These are phyloP conservation scores for Cladosporium sp. DNA, from an alignment of 2,329 filamentous ascomycete species.

Conservation along the genomic window DNA sequence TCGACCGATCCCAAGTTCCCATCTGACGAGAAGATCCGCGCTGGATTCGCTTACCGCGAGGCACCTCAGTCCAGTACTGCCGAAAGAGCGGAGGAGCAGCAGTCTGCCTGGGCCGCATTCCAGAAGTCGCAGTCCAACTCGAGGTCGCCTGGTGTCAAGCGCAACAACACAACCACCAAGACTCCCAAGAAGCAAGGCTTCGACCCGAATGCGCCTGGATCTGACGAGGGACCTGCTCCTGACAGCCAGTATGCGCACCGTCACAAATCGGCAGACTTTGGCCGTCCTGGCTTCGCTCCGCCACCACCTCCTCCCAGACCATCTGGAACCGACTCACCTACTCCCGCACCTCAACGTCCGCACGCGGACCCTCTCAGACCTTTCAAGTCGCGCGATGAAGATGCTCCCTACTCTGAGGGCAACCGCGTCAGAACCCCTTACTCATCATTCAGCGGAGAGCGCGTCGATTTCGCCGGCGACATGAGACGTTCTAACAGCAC, in stretches of 20 bases:
- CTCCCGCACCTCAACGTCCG: constrained; percentile 33
- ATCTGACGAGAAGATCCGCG: constrained; percentile 34
- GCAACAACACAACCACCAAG: constrained; percentile 32
- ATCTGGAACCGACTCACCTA: constrained; percentile 25
- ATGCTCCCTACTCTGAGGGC: constrained; percentile 42
- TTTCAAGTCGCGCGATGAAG: constrained; percentile 32
- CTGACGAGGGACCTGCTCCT: constrained; percentile 54
- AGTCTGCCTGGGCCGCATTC: constrained; percentile 34
- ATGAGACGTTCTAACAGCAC: constrained; percentile 51
- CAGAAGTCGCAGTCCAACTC: constrained; percentile 21
- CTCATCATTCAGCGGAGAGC: constrained; percentile 51
- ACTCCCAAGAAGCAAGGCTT: constrained; percentile 54
- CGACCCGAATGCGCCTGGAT: constrained; percentile 54
- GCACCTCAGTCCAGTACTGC: constrained; percentile 15
- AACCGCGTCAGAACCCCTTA: constrained; percentile 53
- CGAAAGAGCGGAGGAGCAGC: constrained; percentile 26
- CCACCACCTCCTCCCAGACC: constrained; percentile 37
- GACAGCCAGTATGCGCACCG: constrained; percentile 24
- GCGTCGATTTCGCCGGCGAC: constrained; percentile 51
- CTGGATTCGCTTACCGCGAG: constrained; percentile 31
- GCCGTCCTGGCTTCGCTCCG: constrained; percentile 20
- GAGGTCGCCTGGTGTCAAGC: constrained; percentile 28
- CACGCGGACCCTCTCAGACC: constrained; percentile 33
- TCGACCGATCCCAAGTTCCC: constrained; percentile 29
- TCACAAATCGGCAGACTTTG: constrained; percentile 28